Base-by-base conservation (phyloP, 257 asterid species). In the Knoxia roxburghii region DNA sequence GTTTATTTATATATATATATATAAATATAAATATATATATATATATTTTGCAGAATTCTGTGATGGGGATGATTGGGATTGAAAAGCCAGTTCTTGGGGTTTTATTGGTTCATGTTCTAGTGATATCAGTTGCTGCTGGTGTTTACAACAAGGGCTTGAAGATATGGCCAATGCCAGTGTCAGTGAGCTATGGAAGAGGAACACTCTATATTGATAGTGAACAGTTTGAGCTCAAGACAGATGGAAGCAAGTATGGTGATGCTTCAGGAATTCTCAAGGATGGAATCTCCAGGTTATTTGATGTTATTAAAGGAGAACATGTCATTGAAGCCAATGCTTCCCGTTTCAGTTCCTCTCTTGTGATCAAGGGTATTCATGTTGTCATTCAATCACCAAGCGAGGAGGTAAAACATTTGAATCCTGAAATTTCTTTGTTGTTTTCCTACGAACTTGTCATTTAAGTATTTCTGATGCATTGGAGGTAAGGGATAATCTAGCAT, bases 91-190 rank as follows among this genome's bases (percentile, higher is more conserved):
- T 77, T 70, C 62, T 79, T 21, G 82, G 81, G 69, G 24, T 72
- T 75, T 62, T 76, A 61, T 61, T 79, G 65, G 65, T 75, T 18
- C 75, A 65, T 52, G 30, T 81, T 74, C 52, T 82, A 45, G 73
- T 79, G 56, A 26, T 68, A 61, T 71, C 87, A 65, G 83, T 77
- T 39, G 82, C 72, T 39, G 82, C 72, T 40, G 58, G 37, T 79
- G 85, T 59, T 65, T 84, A 69, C 75, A 77, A 76, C 51, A 30
- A 82, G 73, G 62, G 70, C 35, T 59, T 87, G 79, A 79, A 86
- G 37, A 77, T 92, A 83, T 92, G 98, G 98, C 98, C 98, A 30
- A 84, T 92, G 98, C 98, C 98, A 14, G 75, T 58, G 56, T 84
- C 89, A 0, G 96, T 82, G 30, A 92, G 73, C 78, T 54, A 82